These are phyloP conservation scores for Bipolaris victoriae DNA, from an alignment of 2,329 filamentous ascomycete species.

Conservation along the genomic window DNA sequence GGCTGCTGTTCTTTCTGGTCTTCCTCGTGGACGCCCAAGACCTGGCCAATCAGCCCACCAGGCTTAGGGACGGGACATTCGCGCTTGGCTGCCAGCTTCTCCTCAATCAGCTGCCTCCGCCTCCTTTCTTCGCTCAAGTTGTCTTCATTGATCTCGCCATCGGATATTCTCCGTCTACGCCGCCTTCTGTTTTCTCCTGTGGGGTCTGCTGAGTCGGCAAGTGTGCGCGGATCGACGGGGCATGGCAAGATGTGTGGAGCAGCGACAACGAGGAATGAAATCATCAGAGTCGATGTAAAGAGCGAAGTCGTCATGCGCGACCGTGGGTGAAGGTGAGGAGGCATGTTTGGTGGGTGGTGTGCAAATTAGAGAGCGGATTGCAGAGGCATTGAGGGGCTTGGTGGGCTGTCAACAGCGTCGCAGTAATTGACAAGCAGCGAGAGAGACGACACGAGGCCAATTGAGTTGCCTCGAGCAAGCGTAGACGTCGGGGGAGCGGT, in stretches of 20 bases:
- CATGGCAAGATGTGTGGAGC: constrained; percentile 91
- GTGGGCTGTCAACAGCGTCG: constrained; percentile 20
- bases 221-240: constrained; percentile 75
- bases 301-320: constrained; percentile 92
- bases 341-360: constrained; percentile 60
- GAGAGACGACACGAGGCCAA: constrained; percentile 31
- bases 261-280: constrained; percentile 90
- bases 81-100: constrained; percentile 54
- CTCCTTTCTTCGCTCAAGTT: constrained; percentile 30
- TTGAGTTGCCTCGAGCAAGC: constrained; percentile 38
- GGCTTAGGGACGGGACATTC: constrained; percentile 96
- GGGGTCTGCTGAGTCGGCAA: constrained; percentile 68
- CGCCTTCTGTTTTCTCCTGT: constrained; percentile 36
- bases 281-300: constrained; percentile 88
- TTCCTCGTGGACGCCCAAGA: constrained; percentile 67
- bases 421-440: not conserved
- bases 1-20: constrained; percentile 21
- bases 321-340: constrained; percentile 86
- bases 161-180: constrained; percentile 52
- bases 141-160: constrained; percentile 30
- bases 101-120: constrained; percentile 23
- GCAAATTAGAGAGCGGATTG: constrained; percentile 24
- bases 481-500: constrained; percentile 13
- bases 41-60: constrained; percentile 73
- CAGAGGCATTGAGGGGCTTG: constrained; percentile 41